These are phyloP conservation scores for Candida morakotiae DNA, from an alignment of 805 yeast genomes.

Conservation along the genomic window DNA sequence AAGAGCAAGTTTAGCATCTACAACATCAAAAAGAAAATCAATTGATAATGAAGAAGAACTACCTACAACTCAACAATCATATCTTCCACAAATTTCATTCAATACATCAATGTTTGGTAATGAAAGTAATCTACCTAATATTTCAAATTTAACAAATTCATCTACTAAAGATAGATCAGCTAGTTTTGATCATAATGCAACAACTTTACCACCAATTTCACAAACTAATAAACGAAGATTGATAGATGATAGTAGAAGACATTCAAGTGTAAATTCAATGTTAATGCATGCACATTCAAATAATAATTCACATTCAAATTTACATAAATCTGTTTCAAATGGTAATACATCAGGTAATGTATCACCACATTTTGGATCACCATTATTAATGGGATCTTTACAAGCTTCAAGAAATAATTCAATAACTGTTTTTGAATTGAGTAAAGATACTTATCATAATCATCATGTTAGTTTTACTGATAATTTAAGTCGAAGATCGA, in stretches of 20 bases:
- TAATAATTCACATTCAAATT: slow-evolving; percentile 18
- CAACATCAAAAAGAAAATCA: neutral
- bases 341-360: slow-evolving; percentile 6
- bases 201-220: slow-evolving; percentile 19
- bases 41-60: neutral
- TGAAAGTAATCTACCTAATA: neutral
- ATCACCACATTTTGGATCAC: slow-evolving; percentile 31
- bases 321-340: slow-evolving; percentile 8
- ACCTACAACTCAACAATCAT: neutral
- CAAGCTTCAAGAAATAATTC: slow-evolving; percentile 38
- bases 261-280: slow-evolving; percentile 22
- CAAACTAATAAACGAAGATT: slow-evolving; percentile 21
- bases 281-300: slow-evolving; percentile 8
- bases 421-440: slow-evolving; percentile 29
- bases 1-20: slow-evolving; percentile 24
- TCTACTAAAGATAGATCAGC: slow-evolving; percentile 18
- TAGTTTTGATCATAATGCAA: slow-evolving; percentile 17
- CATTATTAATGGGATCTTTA: slow-evolving; percentile 20
- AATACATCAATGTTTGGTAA: slow-evolving; percentile 36
- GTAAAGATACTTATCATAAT: slow-evolving; percentile 5
- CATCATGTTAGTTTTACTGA: slow-evolving; percentile 17
- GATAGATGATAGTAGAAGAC: slow-evolving; percentile 25
- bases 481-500: slow-evolving; percentile 30
- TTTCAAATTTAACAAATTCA: slow-evolving; percentile 2
- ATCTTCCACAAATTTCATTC: slow-evolving; percentile 32